Base-by-base conservation (phyloP, 805 yeast genomes). In the Candida hungchunana region DNA sequence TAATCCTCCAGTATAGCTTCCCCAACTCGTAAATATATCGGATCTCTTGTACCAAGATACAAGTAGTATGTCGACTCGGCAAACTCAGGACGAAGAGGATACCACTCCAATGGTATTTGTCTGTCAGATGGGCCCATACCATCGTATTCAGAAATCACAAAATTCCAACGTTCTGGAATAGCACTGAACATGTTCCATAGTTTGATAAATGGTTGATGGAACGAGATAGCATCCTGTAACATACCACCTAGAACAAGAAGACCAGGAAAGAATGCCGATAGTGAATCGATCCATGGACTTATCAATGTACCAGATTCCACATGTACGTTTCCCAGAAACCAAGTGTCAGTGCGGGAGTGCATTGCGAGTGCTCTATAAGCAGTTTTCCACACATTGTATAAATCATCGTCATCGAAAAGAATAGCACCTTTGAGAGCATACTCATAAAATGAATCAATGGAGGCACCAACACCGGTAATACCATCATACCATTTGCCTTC, bases 1-100 rank as follows among this genome's bases (percentile, higher is more conserved):
- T 83, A 67, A 37, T 79, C 75, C 2, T 69, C 48, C 39, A 89
- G 55, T 6, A 85, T 63, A 18, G 77, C 67, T 41, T 75, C 76
- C 2, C 96, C 97, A 20, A 86, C 74, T 36, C 79, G 76, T 14
- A 89, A 61, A 56, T 79, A 88, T 51, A 87, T 68, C 3, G 96
- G 95, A 55, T 89, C 97, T 38, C 66, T 70, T 0, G 97, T 89
- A 2, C 96, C 95, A 26, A 82, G 64, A 52, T 82, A 88, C 12
- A 89, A 61, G 52, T 81, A 79, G 57, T 87, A 89, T 0, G 94
- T 86, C 0, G 95, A 83, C 55, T 89, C 97, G 28, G 86, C 71
- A 47, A 88, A 86, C 55, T 89, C 97, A 0, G 97, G 97, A 36
- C 97, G 65, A 29, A 89, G 64, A 3, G 96, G 96, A 51, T 86